Conservation (phyloP, 2,329 filamentous ascomycete genomes). For the Davidsoniella australis region DNA sequence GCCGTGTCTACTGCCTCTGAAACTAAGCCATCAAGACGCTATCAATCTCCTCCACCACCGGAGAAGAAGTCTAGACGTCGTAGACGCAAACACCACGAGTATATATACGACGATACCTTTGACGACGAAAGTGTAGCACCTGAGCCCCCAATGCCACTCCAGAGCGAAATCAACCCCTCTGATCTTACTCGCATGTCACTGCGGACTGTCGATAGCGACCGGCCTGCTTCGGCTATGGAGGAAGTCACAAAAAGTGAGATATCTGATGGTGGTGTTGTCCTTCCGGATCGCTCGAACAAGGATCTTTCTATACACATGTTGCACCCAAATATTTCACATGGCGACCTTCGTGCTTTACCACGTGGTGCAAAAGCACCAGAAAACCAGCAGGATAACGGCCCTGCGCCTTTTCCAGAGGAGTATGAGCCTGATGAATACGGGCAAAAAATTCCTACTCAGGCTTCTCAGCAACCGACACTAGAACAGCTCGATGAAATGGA, state of each 20-base stretch:
- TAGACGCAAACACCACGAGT: conserved; percentile 27
- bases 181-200: conserved; percentile 81
- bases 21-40: conserved; percentile 15
- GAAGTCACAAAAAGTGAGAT: conserved; percentile 40
- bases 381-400: conserved; percentile 14
- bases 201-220: conserved; percentile 61
- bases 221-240: conserved; percentile 50
- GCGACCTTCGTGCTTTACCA: conserved; percentile 38
- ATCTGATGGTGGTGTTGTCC: conserved; percentile 38
- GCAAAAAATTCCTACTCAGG: conserved; percentile 22
- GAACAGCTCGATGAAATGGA: conserved; percentile 26
- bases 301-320: conserved; percentile 37
- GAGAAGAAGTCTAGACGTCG: conserved; percentile 24
- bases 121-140: conserved; percentile 38
- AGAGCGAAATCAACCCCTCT: conserved; percentile 71
- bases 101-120: conserved; percentile 29
- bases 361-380: conserved; percentile 18
- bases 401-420: conserved; percentile 25
- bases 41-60: conserved; percentile 16
- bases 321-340: conserved; percentile 46
- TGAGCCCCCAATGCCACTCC: conserved; percentile 66
- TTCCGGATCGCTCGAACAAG: conserved; percentile 1
- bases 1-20: conserved; percentile 19
- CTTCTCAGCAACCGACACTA: conserved; percentile 20
- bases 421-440: conserved; percentile 31